Evolutionary conservation across 1,284 basidiomycete species (phyloP), one percentile per base, ranked within the genome.

Genomic region (Ustilago loliicola): DNA sequence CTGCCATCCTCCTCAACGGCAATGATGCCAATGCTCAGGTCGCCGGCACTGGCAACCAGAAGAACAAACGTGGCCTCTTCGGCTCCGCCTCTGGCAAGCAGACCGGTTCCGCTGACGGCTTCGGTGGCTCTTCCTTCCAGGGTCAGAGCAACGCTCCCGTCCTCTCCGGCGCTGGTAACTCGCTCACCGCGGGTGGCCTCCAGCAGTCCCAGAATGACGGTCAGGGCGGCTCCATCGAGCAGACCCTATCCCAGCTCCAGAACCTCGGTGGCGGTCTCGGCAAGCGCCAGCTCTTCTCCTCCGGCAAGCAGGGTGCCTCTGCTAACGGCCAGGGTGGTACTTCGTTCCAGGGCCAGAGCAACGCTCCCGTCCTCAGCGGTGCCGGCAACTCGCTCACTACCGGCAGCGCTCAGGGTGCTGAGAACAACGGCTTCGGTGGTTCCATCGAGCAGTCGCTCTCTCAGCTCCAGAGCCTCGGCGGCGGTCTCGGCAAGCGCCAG

Each of bases 391-490:
- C 29, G 8, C 17, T 68, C 15, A 68, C 66, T 27, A 48, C 66
- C 19, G 66, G 66, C 29, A 60, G 66, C 25, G 54, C 54, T 45
- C 66, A 68, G 66, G 48, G 59, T 45, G 53, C 60, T 48, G 66
- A 62, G 53, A 53, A 68, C 66, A 58, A 58, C 66, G 66, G 66
- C 30, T 34, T 30, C 30, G 66, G 66, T 47, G 66, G 66, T 29
- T 51, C 45, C 6, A 68, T 68, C 54, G 47, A 57, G 57, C 66
- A 68, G 60, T 47, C 50, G 5, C 58, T 68, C 38, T 51, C 45
- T 8, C 66, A 68, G 66, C 66, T 69, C 42, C 66, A 69, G 61
- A 29, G 38, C 56, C 66, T 69, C 50, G 66, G 66, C 30, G 66
- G 65, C 32, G 65, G 65, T 9, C 38, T 58, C 15, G 52, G 52